These are phyloP conservation scores for Colletotrichum falcatum DNA, from an alignment of 2,329 filamentous ascomycete species.

Conservation along the genomic window DNA sequence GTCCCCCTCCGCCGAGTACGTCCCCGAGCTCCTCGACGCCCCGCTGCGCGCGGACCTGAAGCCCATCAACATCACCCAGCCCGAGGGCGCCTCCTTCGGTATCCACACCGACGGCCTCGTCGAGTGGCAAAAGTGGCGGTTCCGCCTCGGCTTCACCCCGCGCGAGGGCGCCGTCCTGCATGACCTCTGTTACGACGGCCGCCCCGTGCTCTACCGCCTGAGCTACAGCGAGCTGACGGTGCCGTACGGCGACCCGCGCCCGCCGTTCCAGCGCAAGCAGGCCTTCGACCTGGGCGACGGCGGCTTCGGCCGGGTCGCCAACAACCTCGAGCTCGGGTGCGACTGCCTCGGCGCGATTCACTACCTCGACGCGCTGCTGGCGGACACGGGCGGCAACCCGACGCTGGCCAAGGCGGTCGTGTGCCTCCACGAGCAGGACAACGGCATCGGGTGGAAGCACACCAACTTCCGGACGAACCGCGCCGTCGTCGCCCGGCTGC, in stretches of 20 bases:
- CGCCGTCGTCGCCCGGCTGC: slow-evolving; percentile 69
- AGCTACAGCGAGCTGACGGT: slow-evolving; percentile 78
- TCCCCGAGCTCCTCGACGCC: slow-evolving; percentile 62
- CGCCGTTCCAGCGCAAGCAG: slow-evolving; percentile 76
- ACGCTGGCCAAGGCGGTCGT: slow-evolving; percentile 67
- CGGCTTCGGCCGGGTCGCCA: slow-evolving; percentile 74
- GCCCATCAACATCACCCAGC: slow-evolving; percentile 79
- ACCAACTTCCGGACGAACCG: slow-evolving; percentile 74
- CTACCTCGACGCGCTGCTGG: slow-evolving; percentile 69
- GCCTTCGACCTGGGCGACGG: slow-evolving; percentile 80
- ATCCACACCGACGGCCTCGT: slow-evolving; percentile 62
- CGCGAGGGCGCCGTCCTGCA: slow-evolving; percentile 79
- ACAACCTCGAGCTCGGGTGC: slow-evolving; percentile 76
- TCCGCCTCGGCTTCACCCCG: slow-evolving; percentile 76
- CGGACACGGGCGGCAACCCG: slow-evolving; percentile 65
- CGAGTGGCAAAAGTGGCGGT: slow-evolving; percentile 76
- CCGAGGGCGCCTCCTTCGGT: slow-evolving; percentile 74
- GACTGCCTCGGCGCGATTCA: slow-evolving; percentile 78
- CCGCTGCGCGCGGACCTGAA: slow-evolving; percentile 67
- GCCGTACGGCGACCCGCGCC: slow-evolving; percentile 74
- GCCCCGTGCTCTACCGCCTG: slow-evolving; percentile 74
- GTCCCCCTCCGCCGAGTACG: slow-evolving; percentile 58
- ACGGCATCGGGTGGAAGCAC: slow-evolving; percentile 79
- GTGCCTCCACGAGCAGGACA: slow-evolving; percentile 78
- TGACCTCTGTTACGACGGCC: slow-evolving; percentile 74